Evolutionary conservation across 495 filamentous ascomycete genomes (phyloP).

Genomic region (Xylaria palmicola): DNA sequence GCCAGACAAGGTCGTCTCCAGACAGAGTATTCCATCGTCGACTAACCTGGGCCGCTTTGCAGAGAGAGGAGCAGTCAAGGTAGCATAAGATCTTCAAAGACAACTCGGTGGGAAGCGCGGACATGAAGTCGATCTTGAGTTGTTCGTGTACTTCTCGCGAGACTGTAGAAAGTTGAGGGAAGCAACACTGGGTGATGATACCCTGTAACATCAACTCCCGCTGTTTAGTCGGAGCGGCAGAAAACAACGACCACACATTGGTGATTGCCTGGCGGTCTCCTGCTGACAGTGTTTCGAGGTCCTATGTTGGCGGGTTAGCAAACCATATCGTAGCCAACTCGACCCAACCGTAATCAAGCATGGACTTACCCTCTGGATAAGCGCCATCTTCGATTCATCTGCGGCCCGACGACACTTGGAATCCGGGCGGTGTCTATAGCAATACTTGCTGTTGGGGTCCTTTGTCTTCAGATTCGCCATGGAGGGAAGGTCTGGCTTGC

Average conservation of each 20-base stretch:
- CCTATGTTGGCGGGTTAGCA: conserved; percentile 42
- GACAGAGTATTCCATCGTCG: conserved; percentile 81
- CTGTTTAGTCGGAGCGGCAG: conserved; percentile 89
- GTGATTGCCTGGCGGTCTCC: conserved; percentile 90
- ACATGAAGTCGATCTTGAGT: conserved; percentile 91
- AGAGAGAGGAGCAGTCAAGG: conserved; percentile 92
- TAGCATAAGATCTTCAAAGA: conserved; percentile 91
- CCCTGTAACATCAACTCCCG: conserved; percentile 93
- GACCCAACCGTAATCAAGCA: background rate
- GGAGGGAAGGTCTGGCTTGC: conserved; percentile 41
- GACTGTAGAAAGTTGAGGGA: conserved; percentile 91
- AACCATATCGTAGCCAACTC: background rate
- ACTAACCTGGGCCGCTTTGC: conserved; percentile 95
- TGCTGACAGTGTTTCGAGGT: conserved; percentile 76
- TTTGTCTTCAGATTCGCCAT: conserved; percentile 43
- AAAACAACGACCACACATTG: conserved; percentile 96
- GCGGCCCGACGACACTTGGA: conserved; percentile 89
- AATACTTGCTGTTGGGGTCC: conserved; percentile 82
- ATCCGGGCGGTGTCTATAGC: conserved; percentile 93
- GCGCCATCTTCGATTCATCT: conserved; percentile 93
- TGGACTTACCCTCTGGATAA: conserved; percentile 73
- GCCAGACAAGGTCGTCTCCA: conserved; percentile 97
- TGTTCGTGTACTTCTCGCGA: conserved; percentile 84
- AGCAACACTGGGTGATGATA: conserved; percentile 93
- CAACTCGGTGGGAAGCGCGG: conserved; percentile 83